These are phyloP conservation scores for Macroventuria anomochaeta DNA, from an alignment of 2,329 filamentous ascomycete genomes.

Conservation along the genomic window DNA sequence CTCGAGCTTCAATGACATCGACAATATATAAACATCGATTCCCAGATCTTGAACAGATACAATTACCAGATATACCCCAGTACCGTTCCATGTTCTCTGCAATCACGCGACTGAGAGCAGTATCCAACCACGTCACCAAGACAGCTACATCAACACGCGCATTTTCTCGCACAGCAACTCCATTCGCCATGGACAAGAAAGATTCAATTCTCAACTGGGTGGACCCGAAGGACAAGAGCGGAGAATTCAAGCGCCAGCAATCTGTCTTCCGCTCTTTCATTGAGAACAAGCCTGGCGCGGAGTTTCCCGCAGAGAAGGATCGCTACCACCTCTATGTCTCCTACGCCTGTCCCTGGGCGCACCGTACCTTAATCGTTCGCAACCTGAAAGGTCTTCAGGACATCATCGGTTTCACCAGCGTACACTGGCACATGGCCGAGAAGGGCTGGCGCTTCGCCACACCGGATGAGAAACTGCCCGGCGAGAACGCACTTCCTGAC, in stretches of 20 bases:
- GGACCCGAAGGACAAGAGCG: conserved; percentile 74
- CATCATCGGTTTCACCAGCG: conserved; percentile 77
- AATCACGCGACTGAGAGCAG: conserved; percentile 21
- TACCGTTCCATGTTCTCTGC: conserved; percentile 27
- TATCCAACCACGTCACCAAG: conserved; percentile 22
- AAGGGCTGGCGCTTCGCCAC: conserved; percentile 85
- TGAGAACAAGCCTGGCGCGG: conserved; percentile 71
- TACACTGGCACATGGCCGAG: conserved; percentile 87
- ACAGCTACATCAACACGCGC: conserved; percentile 13
- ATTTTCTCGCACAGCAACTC: conserved; percentile 20
- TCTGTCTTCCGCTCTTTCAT: conserved; percentile 85
- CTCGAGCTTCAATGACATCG: conserved; percentile 29
- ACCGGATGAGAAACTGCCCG: conserved; percentile 64
- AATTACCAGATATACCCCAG: background rate
- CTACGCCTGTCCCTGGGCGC: conserved; percentile 94
- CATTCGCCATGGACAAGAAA: conserved; percentile 30
- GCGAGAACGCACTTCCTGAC: conserved; percentile 64
- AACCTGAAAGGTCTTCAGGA: conserved; percentile 92
- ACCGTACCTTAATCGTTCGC: conserved; percentile 83
- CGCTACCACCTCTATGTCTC: conserved; percentile 95
- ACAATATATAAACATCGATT: conserved; percentile 25
- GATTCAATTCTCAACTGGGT: conserved; percentile 81
- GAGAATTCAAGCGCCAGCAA: conserved; percentile 90
- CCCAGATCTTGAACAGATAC: background rate
- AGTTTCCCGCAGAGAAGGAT: conserved; percentile 84